Evolutionary conservation across 2,329 filamentous ascomycete genomes (phyloP).

Genomic region (Microcyclosporella mali): DNA sequence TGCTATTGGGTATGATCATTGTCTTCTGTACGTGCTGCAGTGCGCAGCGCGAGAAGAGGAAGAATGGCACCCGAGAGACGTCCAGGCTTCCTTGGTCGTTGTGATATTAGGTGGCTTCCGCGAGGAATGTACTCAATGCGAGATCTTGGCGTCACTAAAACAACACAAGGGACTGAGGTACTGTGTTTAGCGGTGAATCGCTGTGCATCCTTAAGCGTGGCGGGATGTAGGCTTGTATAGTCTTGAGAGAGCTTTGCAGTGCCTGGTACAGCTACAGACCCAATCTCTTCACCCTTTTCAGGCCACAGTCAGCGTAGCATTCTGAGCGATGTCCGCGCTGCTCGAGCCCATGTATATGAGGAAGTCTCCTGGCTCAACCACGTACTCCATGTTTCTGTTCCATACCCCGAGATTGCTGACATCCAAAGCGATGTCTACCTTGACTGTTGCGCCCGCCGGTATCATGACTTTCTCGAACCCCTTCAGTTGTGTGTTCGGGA

Average conservation of each 20-base stretch:
- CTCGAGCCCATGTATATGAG: constrained; percentile 54
- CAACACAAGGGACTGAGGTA: too few species aligned
- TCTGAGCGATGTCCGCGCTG: constrained; percentile 51
- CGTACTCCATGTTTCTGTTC: constrained; percentile 60
- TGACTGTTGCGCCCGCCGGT: constrained; percentile 15
- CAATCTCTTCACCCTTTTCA: too few species aligned
- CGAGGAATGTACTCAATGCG: too few species aligned
- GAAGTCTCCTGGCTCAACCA: constrained; percentile 67
- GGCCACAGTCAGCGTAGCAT: constrained; percentile 29
- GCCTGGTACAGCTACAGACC: too few species aligned
- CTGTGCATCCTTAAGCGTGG: too few species aligned
- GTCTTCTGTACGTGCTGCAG: constrained; percentile 49
- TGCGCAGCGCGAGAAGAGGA: constrained; percentile 21
- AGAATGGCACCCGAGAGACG: background rate
- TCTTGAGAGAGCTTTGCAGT: too few species aligned
- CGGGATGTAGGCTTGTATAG: too few species aligned
- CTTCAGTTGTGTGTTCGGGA: constrained; percentile 47
- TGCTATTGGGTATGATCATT: constrained; percentile 51
- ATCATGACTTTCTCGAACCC: constrained; percentile 36
- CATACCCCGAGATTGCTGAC: constrained; percentile 51
- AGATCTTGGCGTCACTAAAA: too few species aligned
- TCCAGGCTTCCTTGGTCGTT: too few species aligned
- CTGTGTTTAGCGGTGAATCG: too few species aligned
- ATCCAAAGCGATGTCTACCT: constrained; percentile 35
- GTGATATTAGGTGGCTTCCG: too few species aligned